A percentile compares a stretch with the other conserved stretches of the same genome.
phyloP scores from a whole-genome alignment of 768 basidiomycete genomes.

The Trametopsis cervina region DNA sequence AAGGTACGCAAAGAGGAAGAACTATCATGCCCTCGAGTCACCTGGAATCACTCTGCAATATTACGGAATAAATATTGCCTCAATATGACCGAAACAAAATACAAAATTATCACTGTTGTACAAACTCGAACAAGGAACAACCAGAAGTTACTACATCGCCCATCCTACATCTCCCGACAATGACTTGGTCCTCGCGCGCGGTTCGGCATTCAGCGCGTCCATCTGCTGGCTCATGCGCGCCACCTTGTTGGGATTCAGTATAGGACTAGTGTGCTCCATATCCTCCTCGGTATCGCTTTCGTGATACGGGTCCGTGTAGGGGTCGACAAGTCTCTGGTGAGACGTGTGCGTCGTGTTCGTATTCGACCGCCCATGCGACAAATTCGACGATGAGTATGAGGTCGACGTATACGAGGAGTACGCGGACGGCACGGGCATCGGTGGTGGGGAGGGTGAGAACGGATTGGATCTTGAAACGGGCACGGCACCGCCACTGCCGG shows the following conservation, averaged over 20 bases:
- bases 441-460: neutral
- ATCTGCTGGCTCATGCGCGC: neutral
- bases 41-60: neutral
- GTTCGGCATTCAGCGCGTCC: neutral
- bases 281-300: neutral
- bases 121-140: neutral
- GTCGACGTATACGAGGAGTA: neutral
- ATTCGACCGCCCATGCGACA: neutral
- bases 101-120: neutral
- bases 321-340: neutral
- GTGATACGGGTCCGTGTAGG: neutral
- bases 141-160: neutral
- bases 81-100: neutral
- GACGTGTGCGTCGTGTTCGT: neutral
- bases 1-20: too few species aligned
- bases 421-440: neutral
- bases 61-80: neutral
- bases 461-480: too few species aligned
- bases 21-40: too few species aligned
- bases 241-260: neutral
- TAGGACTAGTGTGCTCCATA: neutral
- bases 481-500: neutral
- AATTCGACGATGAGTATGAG: neutral
- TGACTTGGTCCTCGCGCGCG: neutral
- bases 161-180: neutral